Base-by-base conservation (phyloP, 1,284 basidiomycete species). In the Cystobasidium slooffiae region DNA sequence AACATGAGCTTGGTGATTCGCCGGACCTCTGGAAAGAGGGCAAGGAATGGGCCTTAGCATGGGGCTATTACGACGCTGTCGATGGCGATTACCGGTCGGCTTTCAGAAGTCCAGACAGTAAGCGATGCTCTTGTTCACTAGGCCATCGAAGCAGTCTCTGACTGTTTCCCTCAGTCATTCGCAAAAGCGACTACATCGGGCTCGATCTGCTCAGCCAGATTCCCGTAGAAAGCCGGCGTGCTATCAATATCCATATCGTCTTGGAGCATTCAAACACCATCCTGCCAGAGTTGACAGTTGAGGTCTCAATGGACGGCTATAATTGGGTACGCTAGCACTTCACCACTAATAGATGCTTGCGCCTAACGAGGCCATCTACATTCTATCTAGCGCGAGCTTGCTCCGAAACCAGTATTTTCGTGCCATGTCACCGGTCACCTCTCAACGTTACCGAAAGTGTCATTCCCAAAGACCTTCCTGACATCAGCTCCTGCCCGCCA, bases 141-240 rank as follows among this genome's bases (percentile, higher is more conserved):
- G 20, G 24, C 12, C 6, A 22, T 43, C 56, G 10, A 56, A 12
- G n/a, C 46, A 14, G 1, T 12, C 14, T 49, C n/a, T 12, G 46
- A 49, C 46, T 12, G 6, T 2, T 5, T 7, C 4, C 24, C 22
- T 7, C 68, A 79, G 80, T 78, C 12, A 75, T 79, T 7, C 58
- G 61, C n/a, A 61, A 61, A 22, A 65, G 74, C 62, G 80, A 81
- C 64, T 80, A 78, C 58, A 62, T 81, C 62, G 80, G 77, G 0
- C 53, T 81, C 7, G 74, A 68, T 12, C 59, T 80, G 37, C 75
- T 81, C 22, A 43, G 43, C 1, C 66, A 77, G 1, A 43, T 78
- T 31, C 68, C 76, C 18, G 56, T 73, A 3, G 51, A 61, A 6
- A 61, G 58, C 67, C 67, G 68, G 3, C 74, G 74, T 0, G 24